Conservation (phyloP, 805 yeast species). For the Kodamaea lidongshanica region DNA sequence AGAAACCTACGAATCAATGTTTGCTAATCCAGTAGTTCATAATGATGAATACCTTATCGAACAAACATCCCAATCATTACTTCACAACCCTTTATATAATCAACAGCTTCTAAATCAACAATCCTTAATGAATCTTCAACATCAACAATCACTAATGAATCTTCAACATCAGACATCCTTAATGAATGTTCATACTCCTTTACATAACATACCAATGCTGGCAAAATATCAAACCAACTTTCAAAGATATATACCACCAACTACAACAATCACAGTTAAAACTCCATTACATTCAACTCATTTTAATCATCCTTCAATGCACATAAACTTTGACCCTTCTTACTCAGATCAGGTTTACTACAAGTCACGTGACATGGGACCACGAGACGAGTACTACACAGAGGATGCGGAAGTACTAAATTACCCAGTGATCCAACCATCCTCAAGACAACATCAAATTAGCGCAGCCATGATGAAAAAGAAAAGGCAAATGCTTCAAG, state of each 20-base stretch:
- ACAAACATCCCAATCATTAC: too few species aligned
- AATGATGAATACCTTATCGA: slow-evolving; percentile 47
- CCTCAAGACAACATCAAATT: slow-evolving; percentile 27
- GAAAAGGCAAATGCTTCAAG: slow-evolving; percentile 21
- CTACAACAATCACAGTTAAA: slow-evolving; percentile 6
- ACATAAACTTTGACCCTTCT: too few species aligned
- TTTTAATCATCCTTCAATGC: slow-evolving; percentile 4
- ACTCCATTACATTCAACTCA: slow-evolving; percentile 8
- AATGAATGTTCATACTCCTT: too few species aligned
- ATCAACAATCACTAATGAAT: slow-evolving; percentile 15
- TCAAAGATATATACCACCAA: slow-evolving; percentile 10
- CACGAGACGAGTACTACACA: slow-evolving; percentile 2
- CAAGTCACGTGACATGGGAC: too few species aligned
- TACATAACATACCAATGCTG: slow-evolving; percentile 20
- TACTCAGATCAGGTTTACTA: too few species aligned
- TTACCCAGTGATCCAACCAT: slow-evolving; percentile 11
- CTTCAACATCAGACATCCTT: too few species aligned
- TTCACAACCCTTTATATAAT: too few species aligned
- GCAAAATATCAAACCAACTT: slow-evolving; percentile 20
- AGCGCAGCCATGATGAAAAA: slow-evolving; percentile 31
- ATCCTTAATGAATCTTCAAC: slow-evolving; percentile 16
- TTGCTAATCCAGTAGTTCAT: slow-evolving; percentile 29
- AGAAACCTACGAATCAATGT: slow-evolving; percentile 16
- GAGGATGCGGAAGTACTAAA: too few species aligned
- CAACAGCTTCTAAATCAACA: too few species aligned